Evolutionary conservation across 2,329 filamentous ascomycete species (phyloP).

Genomic region (Xylaria arbuscula): DNA sequence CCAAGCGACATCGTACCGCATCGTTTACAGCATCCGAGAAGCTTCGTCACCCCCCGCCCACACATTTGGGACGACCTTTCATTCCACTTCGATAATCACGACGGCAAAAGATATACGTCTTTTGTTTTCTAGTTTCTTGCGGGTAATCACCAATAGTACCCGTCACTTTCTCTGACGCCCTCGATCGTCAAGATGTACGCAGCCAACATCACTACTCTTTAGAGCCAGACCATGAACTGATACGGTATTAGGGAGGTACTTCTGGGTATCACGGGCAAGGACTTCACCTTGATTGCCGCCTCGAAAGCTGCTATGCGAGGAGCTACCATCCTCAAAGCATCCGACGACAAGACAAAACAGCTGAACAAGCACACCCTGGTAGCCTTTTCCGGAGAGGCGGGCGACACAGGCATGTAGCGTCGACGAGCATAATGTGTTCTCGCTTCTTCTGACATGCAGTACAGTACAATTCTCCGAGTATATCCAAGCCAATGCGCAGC

Average conservation of each 20-base stretch:
- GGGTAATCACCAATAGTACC: neutral
- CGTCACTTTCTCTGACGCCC: slow-evolving; percentile 23
- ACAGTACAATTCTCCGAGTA: slow-evolving; percentile 98
- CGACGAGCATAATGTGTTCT: neutral
- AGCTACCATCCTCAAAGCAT: slow-evolving; percentile 92
- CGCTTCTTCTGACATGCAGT: slow-evolving; percentile 34
- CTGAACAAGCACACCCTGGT: slow-evolving; percentile 95
- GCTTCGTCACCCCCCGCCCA: slow-evolving; percentile 22
- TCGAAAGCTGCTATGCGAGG: slow-evolving; percentile 99
- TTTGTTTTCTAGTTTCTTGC: neutral
- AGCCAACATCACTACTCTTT: neutral
- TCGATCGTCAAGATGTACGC: slow-evolving; percentile 37
- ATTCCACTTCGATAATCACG: slow-evolving; percentile 5
- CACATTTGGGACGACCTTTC: too few species aligned
- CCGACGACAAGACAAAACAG: slow-evolving; percentile 94
- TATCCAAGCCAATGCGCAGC: slow-evolving; percentile 97
- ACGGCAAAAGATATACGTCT: neutral
- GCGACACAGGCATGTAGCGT: slow-evolving; percentile 80
- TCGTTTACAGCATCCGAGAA: slow-evolving; percentile 16
- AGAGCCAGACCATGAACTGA: slow-evolving; percentile 11
- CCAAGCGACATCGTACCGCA: slow-evolving; percentile 20
- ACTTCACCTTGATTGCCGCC: slow-evolving; percentile 97
- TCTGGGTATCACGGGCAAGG: slow-evolving; percentile 97
- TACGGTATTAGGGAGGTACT: slow-evolving; percentile 83
- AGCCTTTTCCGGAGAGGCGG: slow-evolving; percentile 95